These are phyloP conservation scores for Raphanus sativus DNA, from an alignment of 345 rosid species.

Conservation along the genomic window DNA sequence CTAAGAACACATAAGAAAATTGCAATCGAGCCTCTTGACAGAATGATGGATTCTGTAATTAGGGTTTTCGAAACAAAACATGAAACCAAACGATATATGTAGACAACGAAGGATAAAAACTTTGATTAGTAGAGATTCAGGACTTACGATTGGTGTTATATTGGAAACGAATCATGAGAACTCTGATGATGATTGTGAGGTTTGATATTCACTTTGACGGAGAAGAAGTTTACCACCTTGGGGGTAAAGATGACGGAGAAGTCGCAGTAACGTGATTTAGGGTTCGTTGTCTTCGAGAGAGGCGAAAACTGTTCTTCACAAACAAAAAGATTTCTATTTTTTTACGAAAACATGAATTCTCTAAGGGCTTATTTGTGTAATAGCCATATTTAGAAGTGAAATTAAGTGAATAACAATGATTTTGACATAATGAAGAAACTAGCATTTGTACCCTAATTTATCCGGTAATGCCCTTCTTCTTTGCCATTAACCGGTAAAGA, in stretches of 20 bases:
- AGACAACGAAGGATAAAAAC: background rate
- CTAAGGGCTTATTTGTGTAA: too few species aligned
- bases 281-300: background rate
- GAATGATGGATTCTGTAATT: background rate
- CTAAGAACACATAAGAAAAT: constrained; percentile 29
- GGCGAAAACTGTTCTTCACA: background rate
- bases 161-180: background rate
- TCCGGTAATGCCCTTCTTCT: too few species aligned
- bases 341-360: too few species aligned
- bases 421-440: too few species aligned
- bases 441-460: too few species aligned
- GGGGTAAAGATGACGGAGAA: background rate
- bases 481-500: too few species aligned
- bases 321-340: background rate
- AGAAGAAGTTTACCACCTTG: background rate
- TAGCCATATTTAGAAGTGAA: too few species aligned
- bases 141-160: background rate
- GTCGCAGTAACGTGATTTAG: background rate
- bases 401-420: too few species aligned
- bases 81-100: background rate
- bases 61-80: background rate
- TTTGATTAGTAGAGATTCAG: background rate
- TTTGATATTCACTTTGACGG: background rate
- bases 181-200: background rate
- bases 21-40: background rate